phyloP scores from a whole-genome alignment of 345 rosid genomes.

The Excoecaria agallocha region DNA sequence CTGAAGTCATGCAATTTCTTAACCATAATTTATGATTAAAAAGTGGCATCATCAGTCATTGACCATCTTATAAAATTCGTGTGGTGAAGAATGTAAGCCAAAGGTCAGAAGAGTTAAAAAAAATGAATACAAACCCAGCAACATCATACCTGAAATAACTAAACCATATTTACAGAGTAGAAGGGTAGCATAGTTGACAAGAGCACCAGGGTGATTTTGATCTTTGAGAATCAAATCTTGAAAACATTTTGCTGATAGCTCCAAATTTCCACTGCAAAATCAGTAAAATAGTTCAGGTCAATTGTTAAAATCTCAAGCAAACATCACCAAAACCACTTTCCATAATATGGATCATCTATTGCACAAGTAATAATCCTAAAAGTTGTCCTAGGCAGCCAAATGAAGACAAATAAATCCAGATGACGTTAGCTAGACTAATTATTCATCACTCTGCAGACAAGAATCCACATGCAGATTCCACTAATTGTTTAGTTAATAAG shows the following conservation, averaged over 20 bases:
- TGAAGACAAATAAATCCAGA: not conserved
- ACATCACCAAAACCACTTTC: not conserved
- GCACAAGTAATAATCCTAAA: not conserved
- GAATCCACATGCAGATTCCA: not conserved
- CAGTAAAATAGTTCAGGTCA: slow-evolving; percentile 10
- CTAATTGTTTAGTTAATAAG: not conserved
- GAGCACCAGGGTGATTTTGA: slow-evolving; percentile 90
- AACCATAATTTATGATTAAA: slow-evolving; percentile 6
- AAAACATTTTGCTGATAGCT: slow-evolving; percentile 77
- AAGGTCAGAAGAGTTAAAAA: slow-evolving; percentile 17
- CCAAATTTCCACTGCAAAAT: slow-evolving; percentile 72
- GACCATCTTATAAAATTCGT: not conserved
- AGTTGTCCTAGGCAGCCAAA: not conserved
- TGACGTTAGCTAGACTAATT: not conserved
- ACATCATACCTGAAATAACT: slow-evolving; percentile 66
- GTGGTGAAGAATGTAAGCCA: slow-evolving; percentile 3
- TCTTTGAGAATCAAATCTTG: slow-evolving; percentile 83
- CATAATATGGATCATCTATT: not conserved
- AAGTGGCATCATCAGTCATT: not conserved
- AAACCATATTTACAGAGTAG: slow-evolving; percentile 82
- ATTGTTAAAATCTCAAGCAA: no score
- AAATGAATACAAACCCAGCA: slow-evolving; percentile 6
- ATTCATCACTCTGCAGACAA: not conserved
- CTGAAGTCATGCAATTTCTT: not conserved
- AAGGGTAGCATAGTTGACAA: slow-evolving; percentile 75